Evolutionary conservation across 2,329 filamentous ascomycete species (phyloP).

Genomic region (Leptographium flavum): DNA sequence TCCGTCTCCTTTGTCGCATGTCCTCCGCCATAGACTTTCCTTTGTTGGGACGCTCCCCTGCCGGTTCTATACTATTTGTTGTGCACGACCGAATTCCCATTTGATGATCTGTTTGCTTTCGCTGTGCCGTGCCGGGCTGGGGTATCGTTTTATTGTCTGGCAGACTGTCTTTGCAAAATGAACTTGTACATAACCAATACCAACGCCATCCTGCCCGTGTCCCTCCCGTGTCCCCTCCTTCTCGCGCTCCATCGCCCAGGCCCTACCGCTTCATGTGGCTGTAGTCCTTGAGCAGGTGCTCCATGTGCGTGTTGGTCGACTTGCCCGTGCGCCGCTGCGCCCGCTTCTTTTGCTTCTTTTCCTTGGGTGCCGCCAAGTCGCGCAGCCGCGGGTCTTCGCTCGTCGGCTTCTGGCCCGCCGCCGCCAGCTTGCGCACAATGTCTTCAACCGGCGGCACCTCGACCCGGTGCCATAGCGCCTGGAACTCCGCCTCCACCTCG

Average conservation of each 20-base stretch:
- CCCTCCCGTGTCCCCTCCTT: background rate
- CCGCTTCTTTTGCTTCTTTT: conserved; percentile 63
- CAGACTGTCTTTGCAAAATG: too few relatives aligned
- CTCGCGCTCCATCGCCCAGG: background rate
- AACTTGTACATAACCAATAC: too few relatives aligned
- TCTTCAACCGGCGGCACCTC: conserved; percentile 62
- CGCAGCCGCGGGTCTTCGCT: conserved; percentile 60
- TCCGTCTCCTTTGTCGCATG: background rate
- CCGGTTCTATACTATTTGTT: background rate
- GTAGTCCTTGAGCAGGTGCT: conserved; percentile 63
- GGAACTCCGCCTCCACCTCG: conserved; percentile 68
- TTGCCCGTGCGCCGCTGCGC: conserved; percentile 55
- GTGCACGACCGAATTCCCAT: conserved; percentile 1
- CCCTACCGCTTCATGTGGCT: conserved; percentile 29
- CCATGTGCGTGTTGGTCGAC: conserved; percentile 81
- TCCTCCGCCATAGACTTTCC: background rate
- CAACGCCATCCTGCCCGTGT: background rate
- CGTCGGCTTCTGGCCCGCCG: conserved; percentile 69
- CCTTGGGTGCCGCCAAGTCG: conserved; percentile 37
- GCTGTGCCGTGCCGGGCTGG: too few relatives aligned
- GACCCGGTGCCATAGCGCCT: conserved; percentile 68
- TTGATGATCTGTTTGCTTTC: background rate
- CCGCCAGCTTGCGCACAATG: conserved; percentile 61
- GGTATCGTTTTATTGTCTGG: background rate
- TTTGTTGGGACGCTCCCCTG: background rate